Evolutionary conservation across 495 filamentous ascomycete genomes (phyloP), one percentile per base, ranked within the genome.

Genomic region (Neurospora cerealis): DNA sequence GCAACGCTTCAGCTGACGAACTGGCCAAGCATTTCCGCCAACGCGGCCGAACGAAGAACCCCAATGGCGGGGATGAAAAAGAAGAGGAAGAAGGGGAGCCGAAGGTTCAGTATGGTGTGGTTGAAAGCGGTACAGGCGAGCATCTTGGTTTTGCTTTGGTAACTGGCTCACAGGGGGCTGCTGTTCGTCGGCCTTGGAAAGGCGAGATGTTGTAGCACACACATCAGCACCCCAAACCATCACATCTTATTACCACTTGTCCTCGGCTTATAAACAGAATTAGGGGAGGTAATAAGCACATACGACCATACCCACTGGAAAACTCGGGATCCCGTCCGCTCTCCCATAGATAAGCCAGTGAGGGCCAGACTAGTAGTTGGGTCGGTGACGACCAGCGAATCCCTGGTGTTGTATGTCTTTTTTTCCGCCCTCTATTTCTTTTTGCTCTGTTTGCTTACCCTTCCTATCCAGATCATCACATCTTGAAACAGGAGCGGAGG

Each of bases 301-400:
- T 66, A 66, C 28, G 54, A 62, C 54, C 54, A 62, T 62, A 62
- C 54, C 24, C 54, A 62, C 54, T 62, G 54, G 83, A 85, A 74
- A 80, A 81, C 76, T 81, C 83, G 84, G 83, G 80, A 83, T 84
- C 83, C 85, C 84, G 84, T 86, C 83, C 83, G 85, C 83, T 86
- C 84, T 83, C 81, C 83, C 24, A 28, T 28, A 28, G 24, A 28
- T 28, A 28, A 28, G 24, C 24, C 24, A 28, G 24, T 28, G 24
- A 28, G 24, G 24, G 24, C 24, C 24, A 28, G 24, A 28, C 24
- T 28, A 28, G 24, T 28, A 28, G 24, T 85, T 81, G 80, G 81
- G 83, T 85, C 79, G 84, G 82, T 85, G 85, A 85, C 81, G 79
- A 86, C 72, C 71, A 76, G 77, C 70, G 77, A 77, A 77, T 78